Percentiles rank a stretch among this genome's conserved stretches.
phyloP scores from a whole-genome alignment of 169 alveolate genomes.

The Plasmodium reichenowi region DNA sequence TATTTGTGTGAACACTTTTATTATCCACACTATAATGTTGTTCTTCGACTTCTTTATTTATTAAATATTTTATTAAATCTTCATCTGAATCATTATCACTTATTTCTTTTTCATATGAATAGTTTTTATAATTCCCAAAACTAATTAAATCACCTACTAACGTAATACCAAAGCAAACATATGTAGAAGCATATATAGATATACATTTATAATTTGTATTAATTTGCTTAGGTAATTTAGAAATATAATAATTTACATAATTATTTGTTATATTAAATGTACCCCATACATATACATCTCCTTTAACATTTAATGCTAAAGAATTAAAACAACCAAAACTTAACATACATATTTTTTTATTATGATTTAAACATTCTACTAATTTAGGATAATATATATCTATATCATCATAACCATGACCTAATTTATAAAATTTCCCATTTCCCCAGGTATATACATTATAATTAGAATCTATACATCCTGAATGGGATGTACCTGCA shows the following conservation, averaged over 20 bases:
- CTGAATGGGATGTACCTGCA: slow-evolving; percentile 91
- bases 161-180: slow-evolving; percentile 19
- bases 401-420: slow-evolving; percentile 79
- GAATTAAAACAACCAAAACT: slow-evolving; percentile 62
- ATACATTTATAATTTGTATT: slow-evolving; percentile 53
- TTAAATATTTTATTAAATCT: not conserved
- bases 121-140: slow-evolving; percentile 9
- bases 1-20: not conserved
- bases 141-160: slow-evolving; percentile 51
- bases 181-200: slow-evolving; percentile 51
- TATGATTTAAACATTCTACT: slow-evolving; percentile 24
- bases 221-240: slow-evolving; percentile 35
- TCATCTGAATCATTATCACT: slow-evolving; percentile 9
- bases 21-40: not conserved
- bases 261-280: slow-evolving; percentile 32
- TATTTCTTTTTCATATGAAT: not conserved
- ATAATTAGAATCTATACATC: slow-evolving; percentile 89
- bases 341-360: slow-evolving; percentile 46
- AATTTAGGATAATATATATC: slow-evolving; percentile 37
- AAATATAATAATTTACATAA: slow-evolving; percentile 8
- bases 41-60: not conserved
- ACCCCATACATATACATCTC: slow-evolving; percentile 89
- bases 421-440: slow-evolving; percentile 88
- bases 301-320: slow-evolving; percentile 80
- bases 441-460: slow-evolving; percentile 91